These are phyloP conservation scores for Periconia digitata DNA, from an alignment of 2,329 filamentous ascomycete species.

Conservation along the genomic window DNA sequence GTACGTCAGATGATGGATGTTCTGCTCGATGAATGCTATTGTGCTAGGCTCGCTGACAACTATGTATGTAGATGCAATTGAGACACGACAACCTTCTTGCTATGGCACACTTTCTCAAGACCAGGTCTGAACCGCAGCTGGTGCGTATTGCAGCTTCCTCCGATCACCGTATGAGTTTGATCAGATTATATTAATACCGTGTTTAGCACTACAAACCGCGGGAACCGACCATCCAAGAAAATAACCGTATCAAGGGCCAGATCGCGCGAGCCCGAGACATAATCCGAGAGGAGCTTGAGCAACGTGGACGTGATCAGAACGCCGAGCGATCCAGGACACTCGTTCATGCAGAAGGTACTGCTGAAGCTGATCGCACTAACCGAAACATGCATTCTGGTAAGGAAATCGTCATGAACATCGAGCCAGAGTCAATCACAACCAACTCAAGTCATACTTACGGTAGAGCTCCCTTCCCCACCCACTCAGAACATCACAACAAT, in stretches of 20 bases:
- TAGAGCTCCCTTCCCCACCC: constrained; percentile 19
- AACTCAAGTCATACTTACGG: constrained; percentile 29
- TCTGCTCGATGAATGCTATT: neutral
- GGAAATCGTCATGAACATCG: constrained; percentile 23
- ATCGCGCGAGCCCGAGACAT: constrained; percentile 63
- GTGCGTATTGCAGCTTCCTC: constrained; percentile 55
- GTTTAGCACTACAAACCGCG: constrained; percentile 82
- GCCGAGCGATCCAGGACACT: constrained; percentile 21
- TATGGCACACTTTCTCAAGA: constrained; percentile 72
- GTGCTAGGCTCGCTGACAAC: neutral
- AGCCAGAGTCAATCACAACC: constrained; percentile 23
- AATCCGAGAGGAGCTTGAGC: constrained; percentile 68
- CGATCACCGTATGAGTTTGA: neutral
- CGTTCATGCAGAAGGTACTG: constrained; percentile 11
- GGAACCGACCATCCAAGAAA: constrained; percentile 69
- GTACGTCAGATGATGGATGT: constrained; percentile 51
- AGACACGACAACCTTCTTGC: constrained; percentile 73
- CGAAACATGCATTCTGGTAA: constrained; percentile 24
- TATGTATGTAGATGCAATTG: constrained; percentile 66
- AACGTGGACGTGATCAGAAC: constrained; percentile 50
- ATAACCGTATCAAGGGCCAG: constrained; percentile 71
- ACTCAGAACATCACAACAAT: constrained; percentile 30
- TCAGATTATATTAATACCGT: constrained; percentile 25
- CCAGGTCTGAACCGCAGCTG: constrained; percentile 69
- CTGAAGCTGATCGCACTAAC: constrained; percentile 13